Evolutionary conservation across 768 basidiomycete species (phyloP), one percentile per base, ranked within the genome.

Genomic region (Saitozyma podzolica): DNA sequence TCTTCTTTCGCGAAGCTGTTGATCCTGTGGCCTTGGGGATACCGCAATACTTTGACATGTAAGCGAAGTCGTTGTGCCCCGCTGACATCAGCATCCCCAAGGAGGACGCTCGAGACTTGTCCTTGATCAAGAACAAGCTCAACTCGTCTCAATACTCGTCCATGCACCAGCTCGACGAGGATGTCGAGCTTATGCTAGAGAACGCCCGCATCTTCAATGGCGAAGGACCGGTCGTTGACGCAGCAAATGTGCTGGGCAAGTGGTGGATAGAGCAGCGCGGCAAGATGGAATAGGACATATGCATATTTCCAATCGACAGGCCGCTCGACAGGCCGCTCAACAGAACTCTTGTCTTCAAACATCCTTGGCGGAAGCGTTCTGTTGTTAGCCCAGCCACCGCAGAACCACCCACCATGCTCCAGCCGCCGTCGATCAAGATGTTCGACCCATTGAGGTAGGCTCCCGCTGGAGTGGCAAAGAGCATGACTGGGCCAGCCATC

Each of bases 151-250:
- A 88, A 78, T 94, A 94, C 77, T 87, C 88, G 40, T 84, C 86
- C 3, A 79, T 86, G 56, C 89, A 90, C 51, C 86, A 86, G 2
- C 87, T 95, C 71, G 89, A 91, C 74, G 88, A 87, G 1, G 95
- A 98, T 75, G 80, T 94, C 58, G 85, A 88, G 50, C 84, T 94
- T 49, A 95, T 98, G 92, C 80, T 91, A 62, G 81, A 85, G 63
- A 98, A 97, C 74, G 91, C 94, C 14, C 85, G 89, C 77, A 85
- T 84, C 57, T 98, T 96, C 84, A 98, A 98, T 68, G 89, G 89
- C 3, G 64, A 65, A 14, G 69, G 73, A 8, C 51, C 54, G 6
- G 68, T 76, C 5, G 62, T 66, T 20, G 68, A 68, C 13, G 59
- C 63, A 11, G 72, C 72, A 19, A 68, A 74, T 40, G 61, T 48